These are phyloP conservation scores for Botrytis elliptica DNA, from an alignment of 2,329 filamentous ascomycete species.

Conservation along the genomic window DNA sequence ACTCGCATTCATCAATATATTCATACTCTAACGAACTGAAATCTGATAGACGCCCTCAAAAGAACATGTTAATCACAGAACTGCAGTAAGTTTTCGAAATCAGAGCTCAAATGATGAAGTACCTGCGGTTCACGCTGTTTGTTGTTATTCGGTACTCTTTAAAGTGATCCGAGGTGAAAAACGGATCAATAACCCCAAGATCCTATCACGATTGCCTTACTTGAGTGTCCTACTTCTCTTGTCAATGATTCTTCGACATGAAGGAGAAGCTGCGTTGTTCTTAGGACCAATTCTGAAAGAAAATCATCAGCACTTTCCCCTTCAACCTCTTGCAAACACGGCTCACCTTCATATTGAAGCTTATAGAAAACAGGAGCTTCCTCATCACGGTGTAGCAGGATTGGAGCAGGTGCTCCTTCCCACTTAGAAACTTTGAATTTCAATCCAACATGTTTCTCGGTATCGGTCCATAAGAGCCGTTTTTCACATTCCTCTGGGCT, in stretches of 20 bases:
- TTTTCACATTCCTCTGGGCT: slow-evolving; percentile 38
- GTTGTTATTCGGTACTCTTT: neutral
- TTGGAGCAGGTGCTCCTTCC: slow-evolving; percentile 45
- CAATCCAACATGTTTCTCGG: slow-evolving; percentile 62
- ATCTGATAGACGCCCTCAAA: slow-evolving; percentile 22
- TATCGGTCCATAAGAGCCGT: slow-evolving; percentile 67
- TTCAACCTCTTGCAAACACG: neutral
- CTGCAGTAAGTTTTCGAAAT: slow-evolving; percentile 21
- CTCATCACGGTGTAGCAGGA: slow-evolving; percentile 50
- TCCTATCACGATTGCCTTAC: slow-evolving; percentile 67
- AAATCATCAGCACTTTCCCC: neutral
- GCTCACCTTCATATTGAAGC: slow-evolving; percentile 69
- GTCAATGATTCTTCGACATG: slow-evolving; percentile 63
- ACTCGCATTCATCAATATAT: neutral
- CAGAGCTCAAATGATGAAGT: neutral
- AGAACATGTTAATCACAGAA: slow-evolving; percentile 18
- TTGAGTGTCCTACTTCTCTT: slow-evolving; percentile 58
- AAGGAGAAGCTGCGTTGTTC: slow-evolving; percentile 61
- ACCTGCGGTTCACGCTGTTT: neutral
- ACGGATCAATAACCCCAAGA: slow-evolving; percentile 38
- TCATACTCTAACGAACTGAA: neutral
- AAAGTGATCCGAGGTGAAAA: neutral
- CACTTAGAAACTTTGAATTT: slow-evolving; percentile 62
- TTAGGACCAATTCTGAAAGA: slow-evolving; percentile 65
- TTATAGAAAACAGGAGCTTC: slow-evolving; percentile 68